Percentiles rank a stretch among this genome's conserved stretches.
Conservation (phyloP, 768 basidiomycete genomes). For the Tricholoma flavovirens region DNA sequence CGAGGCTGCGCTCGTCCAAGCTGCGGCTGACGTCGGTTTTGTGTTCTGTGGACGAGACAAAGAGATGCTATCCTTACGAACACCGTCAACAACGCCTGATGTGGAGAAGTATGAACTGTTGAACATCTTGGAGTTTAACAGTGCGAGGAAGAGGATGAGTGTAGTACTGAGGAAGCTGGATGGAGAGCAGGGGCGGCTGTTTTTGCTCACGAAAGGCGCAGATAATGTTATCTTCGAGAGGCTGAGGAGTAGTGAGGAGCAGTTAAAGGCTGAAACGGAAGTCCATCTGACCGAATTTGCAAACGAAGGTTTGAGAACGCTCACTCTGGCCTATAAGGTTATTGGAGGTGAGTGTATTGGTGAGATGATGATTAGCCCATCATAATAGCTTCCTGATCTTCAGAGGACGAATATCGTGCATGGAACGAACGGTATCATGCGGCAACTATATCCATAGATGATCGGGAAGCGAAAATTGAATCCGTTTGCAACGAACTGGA, state of each 20-base stretch:
- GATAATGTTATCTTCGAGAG: slow-evolving; percentile 96
- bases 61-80: slow-evolving; percentile 67
- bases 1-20: slow-evolving; percentile 95
- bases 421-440: slow-evolving; percentile 82
- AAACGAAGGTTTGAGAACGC: slow-evolving; percentile 76
- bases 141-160: slow-evolving; percentile 91
- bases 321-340: slow-evolving; percentile 87
- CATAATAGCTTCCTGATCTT: slow-evolving; percentile 1
- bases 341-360: slow-evolving; percentile 48
- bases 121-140: slow-evolving; percentile 92
- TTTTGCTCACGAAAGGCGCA: slow-evolving; percentile 84
- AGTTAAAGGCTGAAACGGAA: slow-evolving; percentile 73
- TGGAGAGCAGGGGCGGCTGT: slow-evolving; percentile 49
- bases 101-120: slow-evolving; percentile 83
- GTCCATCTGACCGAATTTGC: slow-evolving; percentile 83
- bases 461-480: slow-evolving; percentile 78
- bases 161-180: slow-evolving; percentile 74
- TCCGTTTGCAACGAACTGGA: slow-evolving; percentile 78
- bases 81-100: slow-evolving; percentile 56
- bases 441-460: slow-evolving; percentile 71
- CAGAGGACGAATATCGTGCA: slow-evolving; percentile 68
- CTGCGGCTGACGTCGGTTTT: slow-evolving; percentile 92
- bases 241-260: slow-evolving; percentile 55
- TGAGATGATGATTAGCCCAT: neutral
- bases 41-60: slow-evolving; percentile 86